Evolutionary conservation across 139 green algal genomes (phyloP).

Genomic region (Chlorella ohadii): DNA sequence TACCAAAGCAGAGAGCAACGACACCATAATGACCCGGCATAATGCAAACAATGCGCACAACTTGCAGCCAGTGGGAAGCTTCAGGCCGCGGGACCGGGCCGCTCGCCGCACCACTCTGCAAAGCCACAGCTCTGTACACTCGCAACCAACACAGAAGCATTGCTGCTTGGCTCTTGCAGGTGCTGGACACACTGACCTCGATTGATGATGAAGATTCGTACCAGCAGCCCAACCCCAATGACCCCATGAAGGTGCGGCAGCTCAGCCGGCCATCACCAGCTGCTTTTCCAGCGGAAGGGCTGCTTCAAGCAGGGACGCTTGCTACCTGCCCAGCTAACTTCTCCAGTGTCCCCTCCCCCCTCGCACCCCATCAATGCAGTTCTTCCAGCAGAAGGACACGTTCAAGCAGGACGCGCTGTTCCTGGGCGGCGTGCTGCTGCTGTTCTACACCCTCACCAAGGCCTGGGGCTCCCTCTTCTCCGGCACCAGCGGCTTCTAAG

Average conservation of each 20-base stretch:
- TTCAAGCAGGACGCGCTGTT: constrained; percentile 42
- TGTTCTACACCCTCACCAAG: constrained; percentile 46
- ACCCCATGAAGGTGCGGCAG: constrained; percentile 44
- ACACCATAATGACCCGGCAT: no score
- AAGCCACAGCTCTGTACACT: no score
- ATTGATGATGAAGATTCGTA: constrained; percentile 36
- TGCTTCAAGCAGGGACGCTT: constrained; percentile 42
- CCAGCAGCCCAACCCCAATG: constrained; percentile 44
- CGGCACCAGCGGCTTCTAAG: not conserved
- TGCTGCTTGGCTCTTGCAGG: not conserved
- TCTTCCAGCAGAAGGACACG: constrained; percentile 63
- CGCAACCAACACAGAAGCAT: no score
- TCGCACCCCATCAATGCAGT: no score
- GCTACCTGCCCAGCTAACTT: no score
- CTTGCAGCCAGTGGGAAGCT: no score
- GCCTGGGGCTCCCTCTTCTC: constrained; percentile 31
- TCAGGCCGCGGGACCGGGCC: no score
- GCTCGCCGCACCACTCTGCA: no score
- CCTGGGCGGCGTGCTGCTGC: constrained; percentile 28
- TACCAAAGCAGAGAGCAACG: no score
- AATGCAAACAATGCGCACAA: no score
- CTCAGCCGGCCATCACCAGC: no score
- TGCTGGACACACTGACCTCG: constrained; percentile 41
- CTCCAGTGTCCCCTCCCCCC: no score
- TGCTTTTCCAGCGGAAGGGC: constrained; percentile 63